Evolutionary conservation across 257 asterid species (phyloP).

Genomic region (Solanum clarkiae): DNA sequence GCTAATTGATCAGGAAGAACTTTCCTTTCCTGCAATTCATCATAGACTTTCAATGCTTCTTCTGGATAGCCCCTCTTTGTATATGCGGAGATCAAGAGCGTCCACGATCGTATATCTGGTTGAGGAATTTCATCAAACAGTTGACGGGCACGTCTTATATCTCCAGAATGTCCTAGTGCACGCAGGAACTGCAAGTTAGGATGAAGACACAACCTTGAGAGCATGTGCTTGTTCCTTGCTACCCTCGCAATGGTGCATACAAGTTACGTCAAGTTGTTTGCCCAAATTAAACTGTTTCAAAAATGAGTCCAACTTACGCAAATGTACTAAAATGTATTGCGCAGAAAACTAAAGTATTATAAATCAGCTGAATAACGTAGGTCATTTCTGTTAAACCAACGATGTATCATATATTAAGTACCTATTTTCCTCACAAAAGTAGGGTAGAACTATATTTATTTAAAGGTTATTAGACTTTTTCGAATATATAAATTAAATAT

Average conservation of each 20-base stretch:
- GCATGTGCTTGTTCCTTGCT: not conserved
- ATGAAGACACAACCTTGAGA: not conserved
- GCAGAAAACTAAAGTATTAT: too few species aligned
- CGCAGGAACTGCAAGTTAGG: not conserved
- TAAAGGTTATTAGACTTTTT: too few species aligned
- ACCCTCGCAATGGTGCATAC: not conserved
- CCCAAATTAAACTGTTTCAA: not conserved
- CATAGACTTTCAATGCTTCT: conserved; percentile 14
- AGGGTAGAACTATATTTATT: too few species aligned
- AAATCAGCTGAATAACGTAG: too few species aligned
- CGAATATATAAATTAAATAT: too few species aligned
- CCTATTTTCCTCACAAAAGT: not conserved
- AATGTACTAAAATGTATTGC: too few species aligned
- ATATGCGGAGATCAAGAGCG: conserved; percentile 10
- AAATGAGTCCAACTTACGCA: too few species aligned
- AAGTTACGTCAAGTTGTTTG: not conserved
- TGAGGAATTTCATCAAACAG: conserved; percentile 15
- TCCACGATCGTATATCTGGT: conserved; percentile 16
- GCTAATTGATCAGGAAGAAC: conserved; percentile 13
- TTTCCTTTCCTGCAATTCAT: not conserved
- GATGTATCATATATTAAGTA: too few species aligned
- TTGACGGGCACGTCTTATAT: conserved; percentile 14
- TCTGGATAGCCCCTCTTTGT: conserved; percentile 6
- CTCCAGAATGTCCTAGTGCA: not conserved
- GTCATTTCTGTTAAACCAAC: too few species aligned